These are phyloP conservation scores for Meira miltonrushii DNA, from an alignment of 1,284 basidiomycete species.

Conservation along the genomic window DNA sequence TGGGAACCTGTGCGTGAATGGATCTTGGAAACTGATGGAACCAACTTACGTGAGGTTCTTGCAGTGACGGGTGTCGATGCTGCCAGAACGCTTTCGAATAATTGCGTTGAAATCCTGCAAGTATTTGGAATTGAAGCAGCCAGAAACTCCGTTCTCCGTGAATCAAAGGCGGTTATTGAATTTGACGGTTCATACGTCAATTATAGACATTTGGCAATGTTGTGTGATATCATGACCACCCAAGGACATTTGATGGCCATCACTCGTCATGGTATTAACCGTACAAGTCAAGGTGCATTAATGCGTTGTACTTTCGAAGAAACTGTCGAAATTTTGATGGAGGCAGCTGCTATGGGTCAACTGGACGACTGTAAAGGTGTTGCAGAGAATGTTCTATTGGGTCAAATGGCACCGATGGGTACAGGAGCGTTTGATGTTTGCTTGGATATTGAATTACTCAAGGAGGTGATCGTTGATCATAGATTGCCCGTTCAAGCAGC, in stretches of 20 bases:
- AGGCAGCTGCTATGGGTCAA: slow-evolving; percentile 95
- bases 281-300: slow-evolving; percentile 68
- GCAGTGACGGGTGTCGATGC: slow-evolving; percentile 92
- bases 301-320: slow-evolving; percentile 99
- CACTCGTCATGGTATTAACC: slow-evolving; percentile 98
- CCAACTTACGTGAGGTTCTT: slow-evolving; percentile 61
- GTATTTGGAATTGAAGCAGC: slow-evolving; percentile 98
- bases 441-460: slow-evolving; percentile 94
- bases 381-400: slow-evolving; percentile 96
- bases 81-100: slow-evolving; percentile 88
- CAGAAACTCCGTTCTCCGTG: slow-evolving; percentile 84
- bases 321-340: slow-evolving; percentile 98
- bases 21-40: slow-evolving; percentile 93
- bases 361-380: slow-evolving; percentile 97
- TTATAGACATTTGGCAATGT: slow-evolving; percentile 88
- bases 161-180: slow-evolving; percentile 79
- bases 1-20: slow-evolving; percentile 63
- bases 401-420: slow-evolving; percentile 83
- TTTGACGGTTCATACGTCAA: slow-evolving; percentile 99
- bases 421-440: slow-evolving; percentile 80
- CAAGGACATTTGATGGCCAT: slow-evolving; percentile 95
- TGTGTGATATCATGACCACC: slow-evolving; percentile 98
- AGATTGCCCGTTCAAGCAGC: slow-evolving; percentile 62
- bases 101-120: slow-evolving; percentile 89
- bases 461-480: slow-evolving; percentile 97